Percentiles rank a stretch among this genome's conserved stretches.
Evolutionary conservation across 441 rosid genomes (phyloP).

Genomic region (Erodium texanum): DNA sequence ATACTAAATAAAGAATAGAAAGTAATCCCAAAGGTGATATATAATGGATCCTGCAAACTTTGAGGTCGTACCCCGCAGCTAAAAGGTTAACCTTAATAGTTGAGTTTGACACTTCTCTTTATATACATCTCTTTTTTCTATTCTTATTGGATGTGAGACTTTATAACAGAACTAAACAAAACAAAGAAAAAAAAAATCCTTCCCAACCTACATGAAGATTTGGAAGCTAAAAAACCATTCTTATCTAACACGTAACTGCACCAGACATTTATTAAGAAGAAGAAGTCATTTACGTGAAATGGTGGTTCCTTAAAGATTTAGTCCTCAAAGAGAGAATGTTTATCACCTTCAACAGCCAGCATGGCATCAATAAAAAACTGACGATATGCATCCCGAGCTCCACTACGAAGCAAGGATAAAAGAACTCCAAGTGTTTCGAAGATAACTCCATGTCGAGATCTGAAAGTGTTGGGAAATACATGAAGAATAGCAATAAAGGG

Average conservation of each 20-base stretch:
- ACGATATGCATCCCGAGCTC: constrained; percentile 71
- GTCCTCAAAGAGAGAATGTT: constrained; percentile 13
- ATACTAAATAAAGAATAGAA: neutral
- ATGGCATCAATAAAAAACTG: constrained; percentile 70
- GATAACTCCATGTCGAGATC: constrained; percentile 67
- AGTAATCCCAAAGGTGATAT: neutral
- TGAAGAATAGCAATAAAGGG: constrained; percentile 1
- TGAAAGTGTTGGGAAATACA: constrained; percentile 20
- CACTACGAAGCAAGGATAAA: constrained; percentile 74
- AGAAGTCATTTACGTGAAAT: constrained; percentile 16
- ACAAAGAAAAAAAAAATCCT: neutral
- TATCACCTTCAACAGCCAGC: constrained; percentile 66
- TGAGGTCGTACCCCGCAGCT: neutral
- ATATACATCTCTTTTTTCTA: neutral
- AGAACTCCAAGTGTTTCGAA: constrained; percentile 85
- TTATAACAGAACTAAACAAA: neutral
- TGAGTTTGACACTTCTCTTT: neutral
- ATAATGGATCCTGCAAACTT: neutral
- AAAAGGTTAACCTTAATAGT: neutral
- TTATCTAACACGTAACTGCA: neutral
- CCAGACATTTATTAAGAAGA: neutral
- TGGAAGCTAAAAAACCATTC: neutral
- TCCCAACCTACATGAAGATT: constrained; percentile 1
- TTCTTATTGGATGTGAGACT: neutral
- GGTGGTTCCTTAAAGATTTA: constrained; percentile 11